These are phyloP conservation scores for Annulohypoxylon moriforme DNA, from an alignment of 495 filamentous ascomycete species.

Conservation along the genomic window DNA sequence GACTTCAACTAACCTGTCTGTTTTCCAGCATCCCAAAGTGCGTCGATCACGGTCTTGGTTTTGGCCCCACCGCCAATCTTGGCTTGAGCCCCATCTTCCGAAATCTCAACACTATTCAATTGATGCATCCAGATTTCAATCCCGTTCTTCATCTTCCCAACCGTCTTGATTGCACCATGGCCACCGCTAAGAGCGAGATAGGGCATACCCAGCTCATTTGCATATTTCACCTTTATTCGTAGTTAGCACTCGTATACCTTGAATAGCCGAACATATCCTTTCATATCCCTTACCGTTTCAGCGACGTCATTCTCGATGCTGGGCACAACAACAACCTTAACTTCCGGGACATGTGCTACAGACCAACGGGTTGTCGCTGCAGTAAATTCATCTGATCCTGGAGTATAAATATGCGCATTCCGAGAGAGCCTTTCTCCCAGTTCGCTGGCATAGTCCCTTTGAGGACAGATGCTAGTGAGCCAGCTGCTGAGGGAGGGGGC, in stretches of 20 bases:
- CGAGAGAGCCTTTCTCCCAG: constrained; percentile 50
- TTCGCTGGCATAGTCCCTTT: constrained; percentile 11
- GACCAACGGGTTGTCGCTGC: constrained; percentile 60
- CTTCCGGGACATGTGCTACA: constrained; percentile 51
- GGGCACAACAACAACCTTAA: constrained; percentile 61
- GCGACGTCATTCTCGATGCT: constrained; percentile 64
- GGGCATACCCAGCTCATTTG: constrained; percentile 55
- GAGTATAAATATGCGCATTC: constrained; percentile 58
- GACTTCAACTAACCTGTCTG: constrained; percentile 39
- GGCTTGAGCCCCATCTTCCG: constrained; percentile 56
- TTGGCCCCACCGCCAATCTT: constrained; percentile 62
- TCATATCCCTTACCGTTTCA: constrained; percentile 52
- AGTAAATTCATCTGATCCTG: constrained; percentile 55
- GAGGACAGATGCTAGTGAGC: constrained; percentile 11
- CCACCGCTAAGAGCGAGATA: constrained; percentile 58
- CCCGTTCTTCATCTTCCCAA: constrained; percentile 56
- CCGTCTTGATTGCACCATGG: constrained; percentile 54
- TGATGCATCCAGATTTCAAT: constrained; percentile 58
- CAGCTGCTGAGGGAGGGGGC: background rate
- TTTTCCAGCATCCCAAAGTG: constrained; percentile 48
- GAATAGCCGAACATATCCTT: background rate
- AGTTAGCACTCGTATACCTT: background rate
- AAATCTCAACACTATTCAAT: constrained; percentile 54
- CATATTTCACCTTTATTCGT: constrained; percentile 49
- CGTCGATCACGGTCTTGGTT: constrained; percentile 43